Evolutionary conservation across 768 basidiomycete genomes (phyloP), one percentile per base, ranked within the genome.

Genomic region (Coprinopsis sp.): DNA sequence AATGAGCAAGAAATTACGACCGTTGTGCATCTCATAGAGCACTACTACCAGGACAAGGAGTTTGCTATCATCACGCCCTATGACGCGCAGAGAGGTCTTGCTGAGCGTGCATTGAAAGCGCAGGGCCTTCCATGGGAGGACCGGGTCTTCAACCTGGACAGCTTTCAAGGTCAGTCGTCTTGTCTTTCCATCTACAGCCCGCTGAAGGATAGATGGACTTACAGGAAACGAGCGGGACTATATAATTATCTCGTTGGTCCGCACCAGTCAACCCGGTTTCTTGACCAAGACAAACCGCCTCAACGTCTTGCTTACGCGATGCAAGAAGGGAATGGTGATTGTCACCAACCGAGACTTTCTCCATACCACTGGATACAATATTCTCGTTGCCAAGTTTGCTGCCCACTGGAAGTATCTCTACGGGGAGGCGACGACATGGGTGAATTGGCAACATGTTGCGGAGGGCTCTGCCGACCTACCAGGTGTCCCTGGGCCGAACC

Each of bases 261-360:
- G 79, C 21, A 72, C 77, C 0, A 52, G 55, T 3, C 37, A 44
- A 11, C 62, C 70, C 2, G 79, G 79, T 0, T 81, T 81, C 58
- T 60, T 80, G 21, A 54, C 56, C 4, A 70, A 70, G 1, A 34
- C 51, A 21, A 65, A 73, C 14, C 66, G 79, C 28, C 66, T 74
- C 62, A 81, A 81, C 51, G 79, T 81, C 39, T 65, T 77, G 66
- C 64, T 78, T 6, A 70, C 79, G 10, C 62, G 78, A 18, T 78
- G 73, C 54, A 55, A 62, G 40, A 60, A 54, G 33, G 77, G 74
- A 0, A 71, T 78, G 58, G 62, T 77, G 14, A 59, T 81, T 34
- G 70, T 78, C 18, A 67, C 76, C 0, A 69, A 64, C 50, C 67
- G 67, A 6, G 37, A 25, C 2, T 80, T 81, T 53, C 49, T 78